A percentile compares a stretch with the other conserved stretches of the same genome.
Evolutionary conservation across 75 land plant genomes (phyloP).

Genomic region (Ceratopteris richardii): DNA sequence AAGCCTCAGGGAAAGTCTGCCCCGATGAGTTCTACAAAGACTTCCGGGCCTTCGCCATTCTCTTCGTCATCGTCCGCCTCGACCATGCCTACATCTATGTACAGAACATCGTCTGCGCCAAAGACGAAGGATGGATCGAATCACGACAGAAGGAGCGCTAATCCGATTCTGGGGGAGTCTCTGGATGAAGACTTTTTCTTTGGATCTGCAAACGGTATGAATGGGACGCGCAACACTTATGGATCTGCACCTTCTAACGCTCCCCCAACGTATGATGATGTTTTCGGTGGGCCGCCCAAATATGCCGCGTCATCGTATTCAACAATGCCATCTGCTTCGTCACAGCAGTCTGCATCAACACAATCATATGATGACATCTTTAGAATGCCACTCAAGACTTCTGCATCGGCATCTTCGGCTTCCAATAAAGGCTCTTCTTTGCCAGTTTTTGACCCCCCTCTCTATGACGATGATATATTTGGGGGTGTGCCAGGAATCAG

Average conservation of each 20-base stretch:
- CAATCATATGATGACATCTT: conserved; percentile 7
- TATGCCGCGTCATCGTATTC: conserved; percentile 3
- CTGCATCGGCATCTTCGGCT: conserved; percentile 7
- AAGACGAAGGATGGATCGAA: background rate
- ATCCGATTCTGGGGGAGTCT: background rate
- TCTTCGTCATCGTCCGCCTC: background rate
- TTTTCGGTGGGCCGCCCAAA: conserved; percentile 19
- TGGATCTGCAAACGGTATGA: background rate
- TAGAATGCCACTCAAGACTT: background rate
- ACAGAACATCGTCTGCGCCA: conserved; percentile 4
- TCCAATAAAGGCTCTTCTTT: conserved; percentile 12
- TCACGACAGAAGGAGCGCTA: conserved; percentile 2
- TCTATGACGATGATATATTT: conserved; percentile 61
- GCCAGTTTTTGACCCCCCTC: conserved; percentile 49
- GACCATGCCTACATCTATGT: conserved; percentile 1
- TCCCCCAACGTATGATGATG: conserved; percentile 11
- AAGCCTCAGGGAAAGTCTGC: conserved; percentile 34
- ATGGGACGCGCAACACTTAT: background rate
- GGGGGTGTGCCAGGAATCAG: conserved; percentile 38
- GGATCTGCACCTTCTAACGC: background rate
- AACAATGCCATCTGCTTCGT: background rate
- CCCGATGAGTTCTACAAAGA: conserved; percentile 14
- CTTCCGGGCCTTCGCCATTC: background rate
- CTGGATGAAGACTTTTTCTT: conserved; percentile 12
- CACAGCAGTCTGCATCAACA: background rate